Evolutionary conservation across 176 grass and related monocot species (phyloP).

Genomic region (Phragmites australis): DNA sequence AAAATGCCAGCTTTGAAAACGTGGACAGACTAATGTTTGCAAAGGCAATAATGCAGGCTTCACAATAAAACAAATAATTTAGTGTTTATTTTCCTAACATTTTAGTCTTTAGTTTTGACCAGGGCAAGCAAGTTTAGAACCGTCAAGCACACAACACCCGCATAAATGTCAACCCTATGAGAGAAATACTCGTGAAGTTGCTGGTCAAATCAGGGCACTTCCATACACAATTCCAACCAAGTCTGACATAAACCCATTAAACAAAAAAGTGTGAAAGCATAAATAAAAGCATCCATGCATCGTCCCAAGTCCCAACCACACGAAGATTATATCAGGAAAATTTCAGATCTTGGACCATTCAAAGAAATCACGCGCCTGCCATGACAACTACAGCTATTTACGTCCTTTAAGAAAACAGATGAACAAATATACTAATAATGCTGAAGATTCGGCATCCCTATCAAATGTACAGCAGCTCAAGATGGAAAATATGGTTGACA

Average conservation of each 20-base stretch:
- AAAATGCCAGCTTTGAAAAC: conserved; percentile 14
- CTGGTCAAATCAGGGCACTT: conserved; percentile 27
- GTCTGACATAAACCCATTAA: neutral
- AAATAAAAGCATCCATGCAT: conserved; percentile 18
- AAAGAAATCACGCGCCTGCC: conserved; percentile 26
- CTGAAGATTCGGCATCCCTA: neutral
- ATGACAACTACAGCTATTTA: conserved; percentile 16
- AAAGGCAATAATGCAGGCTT: neutral
- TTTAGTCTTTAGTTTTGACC: conserved; percentile 30
- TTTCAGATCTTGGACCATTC: conserved; percentile 29
- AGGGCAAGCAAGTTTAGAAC: conserved; percentile 36
- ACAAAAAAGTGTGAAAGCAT: conserved; percentile 18
- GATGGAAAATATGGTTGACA: conserved; percentile 9
- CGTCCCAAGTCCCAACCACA: neutral
- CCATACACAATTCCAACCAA: neutral
- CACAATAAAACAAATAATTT: conserved; percentile 13
- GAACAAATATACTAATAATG: neutral
- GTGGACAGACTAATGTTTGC: neutral
- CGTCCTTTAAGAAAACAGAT: neutral
- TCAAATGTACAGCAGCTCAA: conserved; percentile 35
- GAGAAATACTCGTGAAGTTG: conserved; percentile 15
- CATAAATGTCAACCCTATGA: conserved; percentile 50
- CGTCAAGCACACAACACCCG: neutral
- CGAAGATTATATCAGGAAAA: conserved; percentile 11
- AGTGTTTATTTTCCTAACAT: neutral